Evolutionary conservation across 352 stramenopile genomes (phyloP).

Genomic region (Phytophthora agathidicida): DNA sequence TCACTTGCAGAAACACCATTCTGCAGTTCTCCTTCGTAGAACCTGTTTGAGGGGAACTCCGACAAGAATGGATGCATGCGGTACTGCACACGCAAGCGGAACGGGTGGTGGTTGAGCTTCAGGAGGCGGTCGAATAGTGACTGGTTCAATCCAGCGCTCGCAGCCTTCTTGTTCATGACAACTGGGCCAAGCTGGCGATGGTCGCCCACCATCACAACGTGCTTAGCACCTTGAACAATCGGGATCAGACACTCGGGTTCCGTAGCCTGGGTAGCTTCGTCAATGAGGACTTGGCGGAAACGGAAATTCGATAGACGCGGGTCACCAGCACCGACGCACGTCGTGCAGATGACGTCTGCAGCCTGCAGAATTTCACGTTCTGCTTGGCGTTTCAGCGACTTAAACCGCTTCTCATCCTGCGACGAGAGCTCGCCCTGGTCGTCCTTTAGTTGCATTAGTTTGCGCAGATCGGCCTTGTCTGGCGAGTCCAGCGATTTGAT

Average conservation of each 20-base stretch:
- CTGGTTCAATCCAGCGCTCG: constrained; percentile 96
- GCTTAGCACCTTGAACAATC: constrained; percentile 98
- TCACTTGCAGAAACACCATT: constrained; percentile 98
- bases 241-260: constrained; percentile 99
- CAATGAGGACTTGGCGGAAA: constrained; percentile 99
- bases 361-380: constrained; percentile 98
- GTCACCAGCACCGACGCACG: constrained; percentile 98
- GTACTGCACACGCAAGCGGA: constrained; percentile 99
- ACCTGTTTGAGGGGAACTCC: constrained; percentile 99
- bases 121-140: constrained; percentile 98
- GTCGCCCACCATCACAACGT: constrained; percentile 99
- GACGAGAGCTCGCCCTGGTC: constrained; percentile 95
- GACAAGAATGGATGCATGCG: constrained; percentile 99
- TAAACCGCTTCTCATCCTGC: constrained; percentile 97
- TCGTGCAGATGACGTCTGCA: constrained; percentile 99
- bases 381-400: constrained; percentile 90
- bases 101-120: constrained; percentile 94
- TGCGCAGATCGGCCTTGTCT: constrained; percentile 92
- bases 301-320: constrained; percentile 97
- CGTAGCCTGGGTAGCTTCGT: constrained; percentile 99
- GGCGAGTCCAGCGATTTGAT: constrained; percentile 89
- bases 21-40: constrained; percentile 99
- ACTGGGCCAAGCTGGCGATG: constrained; percentile 98
- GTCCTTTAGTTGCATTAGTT: constrained; percentile 95
- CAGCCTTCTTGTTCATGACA: constrained; percentile 99